Percentiles rank a stretch among this genome's conserved stretches.
Evolutionary conservation across 2,329 filamentous ascomycete genomes (phyloP).

Genomic region (Epichloe uncinata): DNA sequence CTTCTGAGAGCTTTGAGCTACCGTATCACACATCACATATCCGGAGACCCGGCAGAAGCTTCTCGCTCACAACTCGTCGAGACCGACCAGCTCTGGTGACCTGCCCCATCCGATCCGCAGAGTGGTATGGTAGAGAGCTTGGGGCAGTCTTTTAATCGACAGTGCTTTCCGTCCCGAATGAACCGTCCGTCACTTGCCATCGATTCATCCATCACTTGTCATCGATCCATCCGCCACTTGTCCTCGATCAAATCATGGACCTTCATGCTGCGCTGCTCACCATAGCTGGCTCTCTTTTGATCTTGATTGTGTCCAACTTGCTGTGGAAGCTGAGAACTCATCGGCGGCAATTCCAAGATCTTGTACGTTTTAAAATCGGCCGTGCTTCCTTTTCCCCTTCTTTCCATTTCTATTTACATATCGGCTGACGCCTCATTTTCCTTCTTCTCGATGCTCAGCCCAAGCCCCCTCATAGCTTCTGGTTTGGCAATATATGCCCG

Average conservation of each 20-base stretch:
- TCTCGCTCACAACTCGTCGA: no score
- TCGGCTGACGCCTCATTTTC: not conserved
- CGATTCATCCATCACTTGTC: not conserved
- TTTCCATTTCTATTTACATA: not conserved
- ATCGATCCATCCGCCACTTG: not conserved
- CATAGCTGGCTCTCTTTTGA: not conserved
- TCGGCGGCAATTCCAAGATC: not conserved
- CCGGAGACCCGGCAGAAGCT: no score
- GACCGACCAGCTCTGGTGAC: not conserved
- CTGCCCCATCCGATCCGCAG: not conserved
- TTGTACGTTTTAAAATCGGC: not conserved
- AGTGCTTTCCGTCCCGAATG: not conserved
- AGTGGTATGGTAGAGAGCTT: no score
- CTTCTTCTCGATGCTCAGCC: not conserved
- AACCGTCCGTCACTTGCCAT: not conserved
- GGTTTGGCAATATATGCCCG: not conserved
- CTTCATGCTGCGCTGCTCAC: not conserved
- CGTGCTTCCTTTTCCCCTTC: not conserved
- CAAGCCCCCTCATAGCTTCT: conserved; percentile 1
- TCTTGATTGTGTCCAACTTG: not conserved
- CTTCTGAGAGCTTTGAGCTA: no score
- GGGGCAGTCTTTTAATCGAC: not conserved
- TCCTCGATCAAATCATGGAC: not conserved
- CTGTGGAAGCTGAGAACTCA: not conserved
- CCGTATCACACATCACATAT: no score